These are phyloP conservation scores for Lippia alba DNA, from an alignment of 305 asterid species.

Conservation along the genomic window DNA sequence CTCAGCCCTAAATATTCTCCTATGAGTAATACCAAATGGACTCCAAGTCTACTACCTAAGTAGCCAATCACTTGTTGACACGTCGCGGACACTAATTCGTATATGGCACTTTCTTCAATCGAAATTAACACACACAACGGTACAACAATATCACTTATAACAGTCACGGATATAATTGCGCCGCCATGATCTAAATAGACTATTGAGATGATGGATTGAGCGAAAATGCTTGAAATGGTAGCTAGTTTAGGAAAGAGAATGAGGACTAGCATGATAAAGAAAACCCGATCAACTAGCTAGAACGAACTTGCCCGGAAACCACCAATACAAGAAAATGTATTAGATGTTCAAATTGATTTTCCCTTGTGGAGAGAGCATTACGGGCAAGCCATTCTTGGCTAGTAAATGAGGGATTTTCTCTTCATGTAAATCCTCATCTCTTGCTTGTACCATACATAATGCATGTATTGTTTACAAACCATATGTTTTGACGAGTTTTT, in stretches of 20 bases:
- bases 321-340: too few relatives aligned
- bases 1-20: slow-evolving; percentile 31
- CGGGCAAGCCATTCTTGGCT: slow-evolving; percentile 45
- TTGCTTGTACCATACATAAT: too few relatives aligned
- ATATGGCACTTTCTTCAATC: too few relatives aligned
- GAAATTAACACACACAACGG: too few relatives aligned
- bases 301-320: slow-evolving; percentile 32
- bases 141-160: too few relatives aligned
- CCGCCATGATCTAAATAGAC: too few relatives aligned
- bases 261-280: slow-evolving; percentile 37
- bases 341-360: neutral
- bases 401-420: slow-evolving; percentile 11
- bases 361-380: neutral
- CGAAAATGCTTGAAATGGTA: too few relatives aligned
- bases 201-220: too few relatives aligned
- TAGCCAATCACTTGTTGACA: slow-evolving; percentile 9
- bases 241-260: slow-evolving; percentile 13
- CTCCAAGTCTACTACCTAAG: neutral
- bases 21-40: slow-evolving; percentile 15
- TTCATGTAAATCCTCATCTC: too few relatives aligned
- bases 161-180: too few relatives aligned
- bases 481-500: too few relatives aligned
- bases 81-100: slow-evolving; percentile 13
- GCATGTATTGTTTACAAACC: too few relatives aligned
- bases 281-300: slow-evolving; percentile 37